A percentile compares a stretch with the other conserved stretches of the same genome.
Evolutionary conservation across 2,329 filamentous ascomycete species (phyloP).

Genomic region (Aaosphaeria pasadenensis): DNA sequence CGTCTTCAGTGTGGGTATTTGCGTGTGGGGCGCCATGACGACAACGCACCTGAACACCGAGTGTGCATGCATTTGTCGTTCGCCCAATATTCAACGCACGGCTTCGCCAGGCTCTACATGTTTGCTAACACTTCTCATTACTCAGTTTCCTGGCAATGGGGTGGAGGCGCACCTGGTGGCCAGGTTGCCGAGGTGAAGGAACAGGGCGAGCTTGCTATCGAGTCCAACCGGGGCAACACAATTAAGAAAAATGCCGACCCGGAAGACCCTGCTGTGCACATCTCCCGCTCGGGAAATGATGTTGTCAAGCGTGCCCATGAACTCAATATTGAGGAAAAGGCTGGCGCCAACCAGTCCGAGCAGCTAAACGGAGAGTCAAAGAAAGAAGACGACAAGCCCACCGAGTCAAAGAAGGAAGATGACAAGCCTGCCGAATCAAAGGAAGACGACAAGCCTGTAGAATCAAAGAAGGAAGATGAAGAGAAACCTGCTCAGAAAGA

Average conservation of each 20-base stretch:
- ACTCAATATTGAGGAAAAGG: conserved; percentile 53
- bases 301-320: conserved; percentile 63
- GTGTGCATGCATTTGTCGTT: too few relatives aligned
- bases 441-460: conserved; percentile 20
- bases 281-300: conserved; percentile 60
- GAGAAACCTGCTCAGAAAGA: conserved; percentile 21
- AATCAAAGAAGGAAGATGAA: conserved; percentile 27
- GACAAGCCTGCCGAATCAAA: conserved; percentile 19
- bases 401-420: conserved; percentile 18
- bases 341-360: conserved; percentile 22
- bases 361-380: conserved; percentile 22
- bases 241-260: conserved; percentile 62
- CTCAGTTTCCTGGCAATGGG: conserved; percentile 63
- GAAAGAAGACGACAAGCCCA: conserved; percentile 27
- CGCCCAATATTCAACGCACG: too few relatives aligned
- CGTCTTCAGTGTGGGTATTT: not conserved
- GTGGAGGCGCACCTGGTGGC: conserved; percentile 53
- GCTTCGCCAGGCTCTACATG: too few relatives aligned
- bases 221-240: conserved; percentile 61
- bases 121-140: not conserved
- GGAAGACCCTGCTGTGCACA: conserved; percentile 59
- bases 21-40: conserved; percentile 1
- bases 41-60: conserved; percentile 1
- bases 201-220: conserved; percentile 59
- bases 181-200: conserved; percentile 57